Evolutionary conservation across 176 grass and related monocot genomes (phyloP).

Genomic region (Phoenix roebelenii): DNA sequence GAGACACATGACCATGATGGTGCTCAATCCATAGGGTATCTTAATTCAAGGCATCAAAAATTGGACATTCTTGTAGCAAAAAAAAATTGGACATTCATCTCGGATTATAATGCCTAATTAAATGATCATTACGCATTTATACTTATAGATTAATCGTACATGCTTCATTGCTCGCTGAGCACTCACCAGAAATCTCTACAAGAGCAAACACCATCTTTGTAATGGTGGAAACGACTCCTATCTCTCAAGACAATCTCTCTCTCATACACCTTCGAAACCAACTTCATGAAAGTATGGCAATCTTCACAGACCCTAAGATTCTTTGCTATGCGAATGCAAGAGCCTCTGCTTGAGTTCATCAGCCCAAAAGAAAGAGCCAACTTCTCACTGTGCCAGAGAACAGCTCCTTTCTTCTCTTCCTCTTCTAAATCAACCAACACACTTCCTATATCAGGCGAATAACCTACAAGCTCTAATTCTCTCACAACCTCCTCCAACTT

Average conservation of each 20-base stretch:
- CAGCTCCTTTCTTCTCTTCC: conserved; percentile 31
- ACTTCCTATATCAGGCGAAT: conserved; percentile 14
- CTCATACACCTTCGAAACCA: conserved; percentile 23
- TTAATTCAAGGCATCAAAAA: no score
- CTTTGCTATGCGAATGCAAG: conserved; percentile 27
- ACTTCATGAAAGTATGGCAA: conserved; percentile 32
- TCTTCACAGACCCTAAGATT: conserved; percentile 33
- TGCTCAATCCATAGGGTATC: no score
- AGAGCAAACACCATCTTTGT: conserved; percentile 25
- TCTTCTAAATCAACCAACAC: conserved; percentile 32
- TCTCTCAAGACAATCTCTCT: conserved; percentile 34
- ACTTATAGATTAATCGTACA: no score
- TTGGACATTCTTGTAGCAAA: no score
- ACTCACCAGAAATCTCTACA: conserved; percentile 35
- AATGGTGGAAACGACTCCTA: conserved; percentile 32
- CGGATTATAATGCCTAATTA: no score
- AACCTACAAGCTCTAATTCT: conserved; percentile 28
- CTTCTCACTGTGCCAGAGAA: conserved; percentile 37
- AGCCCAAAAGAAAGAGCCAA: conserved; percentile 28
- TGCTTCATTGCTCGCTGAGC: no score
- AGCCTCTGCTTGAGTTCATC: conserved; percentile 25
- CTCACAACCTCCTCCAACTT: conserved; percentile 29
- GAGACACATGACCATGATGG: no score
- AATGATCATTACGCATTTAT: no score
- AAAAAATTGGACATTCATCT: no score